A percentile compares a stretch with the other conserved stretches of the same genome.
Conservation (phyloP, 1,284 basidiomycete genomes). For the Chalciporus sp. region DNA sequence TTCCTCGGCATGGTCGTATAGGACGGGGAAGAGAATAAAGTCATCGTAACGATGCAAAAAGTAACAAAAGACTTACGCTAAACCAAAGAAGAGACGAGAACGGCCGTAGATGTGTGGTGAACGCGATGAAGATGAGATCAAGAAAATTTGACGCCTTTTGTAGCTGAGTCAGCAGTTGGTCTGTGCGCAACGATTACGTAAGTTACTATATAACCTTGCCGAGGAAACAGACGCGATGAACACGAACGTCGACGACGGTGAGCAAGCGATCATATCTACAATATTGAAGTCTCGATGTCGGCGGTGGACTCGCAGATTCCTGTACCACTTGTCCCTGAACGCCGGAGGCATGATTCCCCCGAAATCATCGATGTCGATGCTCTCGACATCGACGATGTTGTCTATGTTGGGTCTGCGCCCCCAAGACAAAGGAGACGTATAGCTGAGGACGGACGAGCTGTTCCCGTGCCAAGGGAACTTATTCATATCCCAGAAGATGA, state of each 20-base stretch:
- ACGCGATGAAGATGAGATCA: not conserved
- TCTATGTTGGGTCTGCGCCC: conserved; percentile 19
- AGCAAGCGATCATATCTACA: conserved; percentile 1
- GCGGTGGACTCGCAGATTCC: conserved; percentile 14
- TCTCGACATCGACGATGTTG: conserved; percentile 37
- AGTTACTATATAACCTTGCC: conserved; percentile 18
- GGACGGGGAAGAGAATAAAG: conserved; percentile 84
- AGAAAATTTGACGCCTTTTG: conserved; percentile 33
- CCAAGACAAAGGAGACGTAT: conserved; percentile 33
- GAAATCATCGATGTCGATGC: conserved; percentile 44
- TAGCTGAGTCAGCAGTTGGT: conserved; percentile 33
- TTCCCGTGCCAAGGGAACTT: conserved; percentile 21
- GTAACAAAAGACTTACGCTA: conserved; percentile 21
- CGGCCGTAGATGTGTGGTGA: not conserved
- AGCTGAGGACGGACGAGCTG: conserved; percentile 20
- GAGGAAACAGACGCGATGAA: not conserved
- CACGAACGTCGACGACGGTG: conserved; percentile 26
- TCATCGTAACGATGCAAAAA: conserved; percentile 50
- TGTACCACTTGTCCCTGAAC: conserved; percentile 15
- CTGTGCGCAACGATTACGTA: conserved; percentile 34
- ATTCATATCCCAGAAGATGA: conserved; percentile 47
- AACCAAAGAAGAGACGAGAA: not conserved
- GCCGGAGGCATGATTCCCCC: conserved; percentile 17
- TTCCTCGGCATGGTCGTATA: conserved; percentile 78
- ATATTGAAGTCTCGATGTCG: conserved; percentile 23